phyloP scores from a whole-genome alignment of 495 filamentous ascomycete genomes.

The Neurospora sp. region DNA sequence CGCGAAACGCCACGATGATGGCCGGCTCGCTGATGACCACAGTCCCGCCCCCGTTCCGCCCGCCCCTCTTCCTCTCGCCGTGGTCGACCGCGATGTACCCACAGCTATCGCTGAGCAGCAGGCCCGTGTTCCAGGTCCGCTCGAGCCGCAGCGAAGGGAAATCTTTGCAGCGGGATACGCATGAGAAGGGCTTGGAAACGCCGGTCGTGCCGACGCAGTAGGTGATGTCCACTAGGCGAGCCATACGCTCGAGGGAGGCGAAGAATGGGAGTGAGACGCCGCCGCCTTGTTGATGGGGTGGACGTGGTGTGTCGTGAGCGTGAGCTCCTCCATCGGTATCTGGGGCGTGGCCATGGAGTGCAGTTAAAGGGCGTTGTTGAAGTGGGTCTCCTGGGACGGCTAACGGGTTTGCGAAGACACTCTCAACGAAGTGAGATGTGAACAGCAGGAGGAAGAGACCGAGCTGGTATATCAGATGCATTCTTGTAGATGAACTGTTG shows the following conservation, averaged over 20 bases:
- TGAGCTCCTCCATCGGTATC: background rate
- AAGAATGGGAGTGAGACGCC: conserved; percentile 60
- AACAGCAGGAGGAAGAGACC: background rate
- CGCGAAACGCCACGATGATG: conserved; percentile 88
- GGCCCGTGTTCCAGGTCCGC: conserved; percentile 82
- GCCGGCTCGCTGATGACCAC: conserved; percentile 18
- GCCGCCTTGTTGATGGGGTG: background rate
- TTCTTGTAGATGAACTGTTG: background rate
- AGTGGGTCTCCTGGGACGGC: background rate
- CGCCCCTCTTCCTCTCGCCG: conserved; percentile 10
- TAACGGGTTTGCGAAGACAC: background rate
- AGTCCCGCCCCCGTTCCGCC: conserved; percentile 23
- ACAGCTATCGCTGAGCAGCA: conserved; percentile 80
- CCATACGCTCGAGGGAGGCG: conserved; percentile 70
- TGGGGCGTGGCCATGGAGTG: background rate
- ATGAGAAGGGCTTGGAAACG: conserved; percentile 70
- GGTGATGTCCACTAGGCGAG: conserved; percentile 83
- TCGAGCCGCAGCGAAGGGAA: conserved; percentile 72
- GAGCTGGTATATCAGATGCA: background rate
- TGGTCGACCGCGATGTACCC: conserved; percentile 89
- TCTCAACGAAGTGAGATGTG: background rate
- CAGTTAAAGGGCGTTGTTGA: background rate
- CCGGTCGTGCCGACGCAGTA: conserved; percentile 88
- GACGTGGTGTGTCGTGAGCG: background rate
- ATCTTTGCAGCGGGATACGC: conserved; percentile 71